Percentiles rank a stretch among this genome's conserved stretches.
Evolutionary conservation across 768 basidiomycete genomes (phyloP).

Genomic region (Kwoniella sp.): DNA sequence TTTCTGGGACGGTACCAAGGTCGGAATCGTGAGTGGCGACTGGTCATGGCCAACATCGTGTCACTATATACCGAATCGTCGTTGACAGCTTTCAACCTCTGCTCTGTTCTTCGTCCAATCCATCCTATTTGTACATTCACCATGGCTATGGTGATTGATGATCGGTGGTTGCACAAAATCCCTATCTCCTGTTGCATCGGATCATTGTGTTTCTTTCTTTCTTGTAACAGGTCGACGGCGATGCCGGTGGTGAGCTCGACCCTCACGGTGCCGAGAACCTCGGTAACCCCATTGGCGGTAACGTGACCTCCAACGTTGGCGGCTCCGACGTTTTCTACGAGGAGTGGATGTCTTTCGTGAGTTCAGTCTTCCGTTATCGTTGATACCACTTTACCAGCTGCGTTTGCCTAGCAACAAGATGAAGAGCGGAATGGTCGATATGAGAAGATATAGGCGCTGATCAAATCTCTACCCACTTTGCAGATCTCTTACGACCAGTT

Average conservation of each 20-base stretch:
- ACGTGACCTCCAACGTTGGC: slow-evolving; percentile 55
- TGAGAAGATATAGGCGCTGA: too few relatives aligned
- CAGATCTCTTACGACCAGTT: slow-evolving; percentile 59
- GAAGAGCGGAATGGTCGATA: too few relatives aligned
- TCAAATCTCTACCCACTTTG: not conserved
- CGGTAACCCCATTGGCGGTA: slow-evolving; percentile 57
- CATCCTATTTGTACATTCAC: not conserved
- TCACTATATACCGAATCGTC: not conserved
- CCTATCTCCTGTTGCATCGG: too few relatives aligned
- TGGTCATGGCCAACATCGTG: too few relatives aligned
- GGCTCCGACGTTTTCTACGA: slow-evolving; percentile 57
- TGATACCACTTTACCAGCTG: too few relatives aligned
- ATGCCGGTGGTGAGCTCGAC: slow-evolving; percentile 59
- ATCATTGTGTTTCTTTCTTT: too few relatives aligned
- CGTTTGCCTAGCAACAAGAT: too few relatives aligned
- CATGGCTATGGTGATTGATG: not conserved
- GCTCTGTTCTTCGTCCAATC: not conserved
- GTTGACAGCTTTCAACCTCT: not conserved
- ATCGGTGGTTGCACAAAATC: too few relatives aligned
- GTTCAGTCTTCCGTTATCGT: not conserved
- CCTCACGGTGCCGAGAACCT: slow-evolving; percentile 58
- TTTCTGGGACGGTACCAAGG: slow-evolving; percentile 58
- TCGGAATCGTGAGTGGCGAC: slow-evolving; percentile 55
- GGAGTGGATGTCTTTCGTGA: slow-evolving; percentile 57
- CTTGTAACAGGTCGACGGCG: slow-evolving; percentile 48